These are phyloP conservation scores for Penicillium psychrofluorescens DNA, from an alignment of 495 filamentous ascomycete species.

Conservation along the genomic window DNA sequence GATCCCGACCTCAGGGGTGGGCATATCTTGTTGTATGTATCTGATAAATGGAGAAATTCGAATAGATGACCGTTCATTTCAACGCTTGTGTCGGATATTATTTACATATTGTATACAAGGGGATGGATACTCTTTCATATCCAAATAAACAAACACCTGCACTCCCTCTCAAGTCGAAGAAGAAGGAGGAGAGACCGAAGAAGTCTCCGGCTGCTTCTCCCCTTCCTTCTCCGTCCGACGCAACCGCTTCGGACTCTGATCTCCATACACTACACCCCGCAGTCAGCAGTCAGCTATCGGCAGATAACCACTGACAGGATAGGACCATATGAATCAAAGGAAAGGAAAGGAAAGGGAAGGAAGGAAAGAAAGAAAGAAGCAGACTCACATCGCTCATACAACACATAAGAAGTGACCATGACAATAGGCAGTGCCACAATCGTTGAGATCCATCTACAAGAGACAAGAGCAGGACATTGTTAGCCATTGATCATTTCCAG, in stretches of 20 bases:
- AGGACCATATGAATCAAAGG: not conserved
- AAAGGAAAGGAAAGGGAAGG: not conserved
- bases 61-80: too few relatives aligned
- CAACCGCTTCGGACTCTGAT: conserved; percentile 10
- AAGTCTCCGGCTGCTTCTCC: not conserved
- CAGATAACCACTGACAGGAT: not conserved
- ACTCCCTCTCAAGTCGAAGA: too few relatives aligned
- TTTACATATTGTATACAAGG: too few relatives aligned
- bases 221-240: not conserved
- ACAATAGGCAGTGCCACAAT: conserved; percentile 48
- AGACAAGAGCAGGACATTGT: conserved; percentile 17
- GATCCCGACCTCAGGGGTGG: too few relatives aligned
- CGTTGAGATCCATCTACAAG: conserved; percentile 36
- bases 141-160: too few relatives aligned
- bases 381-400: conserved; percentile 19
- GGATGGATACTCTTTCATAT: too few relatives aligned
- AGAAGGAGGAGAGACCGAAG: not conserved
- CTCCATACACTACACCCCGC: conserved; percentile 10
- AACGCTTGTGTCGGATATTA: too few relatives aligned
- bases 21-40: too few relatives aligned
- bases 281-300: not conserved
- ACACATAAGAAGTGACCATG: conserved; percentile 28
- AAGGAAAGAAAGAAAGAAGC: not conserved
- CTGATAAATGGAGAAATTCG: too few relatives aligned
- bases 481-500: not conserved